phyloP scores from a whole-genome alignment of 495 filamentous ascomycete species.

The Entonaema liquescens region DNA sequence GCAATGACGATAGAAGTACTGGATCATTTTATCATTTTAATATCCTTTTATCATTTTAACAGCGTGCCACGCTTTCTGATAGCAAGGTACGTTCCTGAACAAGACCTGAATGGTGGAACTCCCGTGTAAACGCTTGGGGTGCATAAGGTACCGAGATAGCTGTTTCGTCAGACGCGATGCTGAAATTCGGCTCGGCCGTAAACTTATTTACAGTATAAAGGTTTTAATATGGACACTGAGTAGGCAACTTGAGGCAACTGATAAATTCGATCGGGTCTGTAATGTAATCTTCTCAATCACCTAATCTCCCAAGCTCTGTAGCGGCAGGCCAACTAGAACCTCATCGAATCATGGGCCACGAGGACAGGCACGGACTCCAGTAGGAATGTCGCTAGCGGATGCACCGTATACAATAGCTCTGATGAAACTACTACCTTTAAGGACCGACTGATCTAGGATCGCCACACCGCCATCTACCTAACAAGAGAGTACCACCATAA shows the following conservation, averaged over 20 bases:
- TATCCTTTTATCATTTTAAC: conserved; percentile 24
- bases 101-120: conserved; percentile 5
- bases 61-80: conserved; percentile 31
- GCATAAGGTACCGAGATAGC: conserved; percentile 2
- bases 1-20: conserved; percentile 34
- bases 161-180: conserved; percentile 2
- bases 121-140: not conserved
- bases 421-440: conserved; percentile 11
- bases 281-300: not conserved
- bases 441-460: conserved; percentile 32
- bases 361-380: conserved; percentile 38
- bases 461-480: conserved; percentile 47
- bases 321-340: conserved; percentile 4
- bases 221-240: not conserved
- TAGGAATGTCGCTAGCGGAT: conserved; percentile 36
- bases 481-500: conserved; percentile 34
- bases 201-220: not conserved
- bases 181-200: conserved; percentile 3
- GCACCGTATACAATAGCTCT: conserved; percentile 43
- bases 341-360: conserved; percentile 42
- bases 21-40: not conserved
- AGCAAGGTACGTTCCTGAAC: conserved; percentile 16
- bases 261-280: not conserved
- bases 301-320: conserved; percentile 1
- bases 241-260: not conserved